phyloP scores from a whole-genome alignment of 2,329 filamentous ascomycete species.

The Fusarium sp. region DNA sequence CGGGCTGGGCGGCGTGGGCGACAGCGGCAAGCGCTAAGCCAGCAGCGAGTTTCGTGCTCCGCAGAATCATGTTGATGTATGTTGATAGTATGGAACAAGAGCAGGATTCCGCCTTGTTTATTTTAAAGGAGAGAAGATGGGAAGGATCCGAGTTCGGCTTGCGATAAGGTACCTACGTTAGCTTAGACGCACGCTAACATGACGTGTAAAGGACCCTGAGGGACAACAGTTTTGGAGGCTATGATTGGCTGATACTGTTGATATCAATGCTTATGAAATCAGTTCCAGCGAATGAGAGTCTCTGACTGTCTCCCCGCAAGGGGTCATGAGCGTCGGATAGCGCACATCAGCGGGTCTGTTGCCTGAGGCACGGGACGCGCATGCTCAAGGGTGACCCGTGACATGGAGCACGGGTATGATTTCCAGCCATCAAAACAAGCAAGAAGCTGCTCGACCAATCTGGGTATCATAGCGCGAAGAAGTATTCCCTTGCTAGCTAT shows the following conservation, averaged over 20 bases:
- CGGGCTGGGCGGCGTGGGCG: slow-evolving; percentile 74
- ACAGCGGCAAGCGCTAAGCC: slow-evolving; percentile 51
- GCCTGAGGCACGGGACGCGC: slow-evolving; percentile 33
- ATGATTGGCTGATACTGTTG: slow-evolving; percentile 11
- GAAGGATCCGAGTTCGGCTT: slow-evolving; percentile 28
- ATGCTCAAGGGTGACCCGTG: slow-evolving; percentile 17
- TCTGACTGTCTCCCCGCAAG: slow-evolving; percentile 12
- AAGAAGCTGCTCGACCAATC: slow-evolving; percentile 15
- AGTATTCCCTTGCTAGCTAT: neutral
- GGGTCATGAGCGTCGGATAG: slow-evolving; percentile 30
- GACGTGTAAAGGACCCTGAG: slow-evolving; percentile 39
- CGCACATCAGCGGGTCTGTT: slow-evolving; percentile 32
- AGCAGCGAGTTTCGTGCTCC: slow-evolving; percentile 39
- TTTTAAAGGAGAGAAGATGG: slow-evolving; percentile 20
- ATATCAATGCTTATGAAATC: slow-evolving; percentile 9
- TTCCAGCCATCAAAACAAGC: neutral
- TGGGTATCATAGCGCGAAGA: slow-evolving; percentile 35
- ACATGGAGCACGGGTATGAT: slow-evolving; percentile 5
- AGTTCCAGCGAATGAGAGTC: neutral
- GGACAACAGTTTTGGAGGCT: neutral
- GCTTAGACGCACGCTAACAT: slow-evolving; percentile 19
- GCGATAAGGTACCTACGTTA: slow-evolving; percentile 30
- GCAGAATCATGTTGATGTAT: slow-evolving; percentile 42
- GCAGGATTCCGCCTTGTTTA: slow-evolving; percentile 7
- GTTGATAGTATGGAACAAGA: slow-evolving; percentile 3